phyloP scores from a whole-genome alignment of 495 filamentous ascomycete genomes.

The Tuber magnatum region DNA sequence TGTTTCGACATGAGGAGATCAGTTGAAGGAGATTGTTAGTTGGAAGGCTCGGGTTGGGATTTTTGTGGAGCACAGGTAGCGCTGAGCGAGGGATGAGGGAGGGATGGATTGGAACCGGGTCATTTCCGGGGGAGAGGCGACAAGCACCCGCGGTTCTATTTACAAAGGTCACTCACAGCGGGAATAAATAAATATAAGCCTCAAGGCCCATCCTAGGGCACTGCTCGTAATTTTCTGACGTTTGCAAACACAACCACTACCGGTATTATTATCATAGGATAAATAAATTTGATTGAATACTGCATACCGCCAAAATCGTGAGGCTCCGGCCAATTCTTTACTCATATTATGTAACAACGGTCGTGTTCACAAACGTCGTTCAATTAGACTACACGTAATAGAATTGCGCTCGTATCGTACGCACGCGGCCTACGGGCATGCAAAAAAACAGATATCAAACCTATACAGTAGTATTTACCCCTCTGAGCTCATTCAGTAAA shows the following conservation, averaged over 20 bases:
- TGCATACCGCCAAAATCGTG: too few relatives aligned
- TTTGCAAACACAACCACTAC: too few relatives aligned
- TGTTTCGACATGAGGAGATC: slow-evolving; percentile 24
- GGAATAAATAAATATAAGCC: not conserved
- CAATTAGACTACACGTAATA: too few relatives aligned
- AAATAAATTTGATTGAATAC: too few relatives aligned
- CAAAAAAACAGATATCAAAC: not conserved
- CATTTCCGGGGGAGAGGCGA: not conserved
- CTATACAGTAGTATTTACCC: not conserved
- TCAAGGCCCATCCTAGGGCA: not conserved
- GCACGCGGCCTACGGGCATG: not conserved
- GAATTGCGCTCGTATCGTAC: too few relatives aligned
- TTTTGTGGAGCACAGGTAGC: not conserved
- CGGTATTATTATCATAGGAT: too few relatives aligned
- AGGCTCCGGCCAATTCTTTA: too few relatives aligned
- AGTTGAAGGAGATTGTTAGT: not conserved
- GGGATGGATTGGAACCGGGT: not conserved
- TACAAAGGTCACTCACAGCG: not conserved
- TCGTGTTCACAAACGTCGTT: too few relatives aligned
- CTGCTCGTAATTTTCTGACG: not conserved
- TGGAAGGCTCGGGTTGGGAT: not conserved
- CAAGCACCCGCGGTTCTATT: not conserved
- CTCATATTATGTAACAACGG: too few relatives aligned
- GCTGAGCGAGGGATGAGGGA: not conserved
- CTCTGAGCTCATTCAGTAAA: not conserved